Evolutionary conservation across 768 basidiomycete species (phyloP).

Genomic region (Boletellus sp.): DNA sequence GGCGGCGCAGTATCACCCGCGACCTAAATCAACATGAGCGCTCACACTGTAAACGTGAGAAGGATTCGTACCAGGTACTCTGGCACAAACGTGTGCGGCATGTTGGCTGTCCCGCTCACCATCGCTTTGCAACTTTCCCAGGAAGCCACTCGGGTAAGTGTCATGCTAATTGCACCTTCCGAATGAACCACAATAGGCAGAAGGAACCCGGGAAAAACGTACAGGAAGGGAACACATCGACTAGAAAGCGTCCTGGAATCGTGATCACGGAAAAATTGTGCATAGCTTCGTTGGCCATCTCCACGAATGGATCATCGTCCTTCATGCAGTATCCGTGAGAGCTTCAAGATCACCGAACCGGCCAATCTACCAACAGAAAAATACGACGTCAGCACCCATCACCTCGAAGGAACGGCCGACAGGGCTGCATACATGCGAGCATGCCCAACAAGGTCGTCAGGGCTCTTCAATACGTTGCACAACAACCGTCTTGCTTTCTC

Average conservation of each 20-base stretch:
- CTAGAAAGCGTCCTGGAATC: conserved; percentile 8
- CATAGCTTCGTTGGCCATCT: conserved; percentile 24
- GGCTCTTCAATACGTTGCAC: not conserved
- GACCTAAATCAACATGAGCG: not conserved
- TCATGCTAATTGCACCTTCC: conserved; percentile 1
- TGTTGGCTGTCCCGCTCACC: not conserved
- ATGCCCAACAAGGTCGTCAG: conserved; percentile 5
- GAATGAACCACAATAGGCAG: not conserved
- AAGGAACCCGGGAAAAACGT: not conserved
- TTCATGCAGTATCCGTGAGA: conserved; percentile 34
- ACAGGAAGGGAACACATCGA: conserved; percentile 12
- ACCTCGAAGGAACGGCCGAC: not conserved
- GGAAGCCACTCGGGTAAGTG: conserved; percentile 23
- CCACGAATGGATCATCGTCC: conserved; percentile 32
- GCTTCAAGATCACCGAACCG: not conserved
- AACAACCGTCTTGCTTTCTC: conserved; percentile 4
- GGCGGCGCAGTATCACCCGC: conserved; percentile 10
- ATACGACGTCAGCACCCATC: not conserved
- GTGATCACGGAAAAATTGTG: conserved; percentile 5
- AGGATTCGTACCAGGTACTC: conserved; percentile 11
- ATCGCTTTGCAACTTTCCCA: conserved; percentile 11
- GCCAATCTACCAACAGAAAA: conserved; percentile 27
- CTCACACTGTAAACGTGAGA: not conserved
- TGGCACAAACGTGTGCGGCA: conserved; percentile 7
- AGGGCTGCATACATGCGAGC: conserved; percentile 6